These are phyloP conservation scores for Aspergillus heteromorphus DNA, from an alignment of 495 filamentous ascomycete genomes.

Conservation along the genomic window DNA sequence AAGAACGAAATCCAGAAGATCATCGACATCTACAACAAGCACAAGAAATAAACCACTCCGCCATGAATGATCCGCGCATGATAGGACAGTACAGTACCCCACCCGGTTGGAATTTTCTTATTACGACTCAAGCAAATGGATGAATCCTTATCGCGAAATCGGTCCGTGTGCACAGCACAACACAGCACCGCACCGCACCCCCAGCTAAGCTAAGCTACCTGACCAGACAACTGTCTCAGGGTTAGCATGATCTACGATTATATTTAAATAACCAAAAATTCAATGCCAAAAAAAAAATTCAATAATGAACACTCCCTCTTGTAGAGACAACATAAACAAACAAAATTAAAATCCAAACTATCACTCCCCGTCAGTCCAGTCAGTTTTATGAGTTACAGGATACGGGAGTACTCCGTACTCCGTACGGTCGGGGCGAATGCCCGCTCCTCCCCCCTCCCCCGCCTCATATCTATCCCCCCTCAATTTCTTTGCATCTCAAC, in stretches of 20 bases:
- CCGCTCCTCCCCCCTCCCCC: no score
- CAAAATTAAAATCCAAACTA: neutral
- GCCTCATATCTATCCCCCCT: no score
- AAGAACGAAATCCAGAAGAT: constrained; percentile 95
- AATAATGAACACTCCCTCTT: neutral
- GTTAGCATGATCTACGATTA: neutral
- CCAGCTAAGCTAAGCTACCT: no score
- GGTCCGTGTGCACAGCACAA: neutral
- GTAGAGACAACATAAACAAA: neutral
- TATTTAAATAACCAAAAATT: neutral
- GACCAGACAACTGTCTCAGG: neutral
- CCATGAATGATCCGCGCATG: neutral
- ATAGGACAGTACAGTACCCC: neutral
- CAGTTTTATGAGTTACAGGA: no score
- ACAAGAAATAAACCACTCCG: constrained; percentile 31
- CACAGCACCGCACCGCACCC: no score
- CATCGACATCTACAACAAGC: constrained; percentile 54
- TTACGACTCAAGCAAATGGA: neutral
- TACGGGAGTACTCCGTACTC: no score
- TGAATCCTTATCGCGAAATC: neutral
- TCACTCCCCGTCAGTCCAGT: no score
- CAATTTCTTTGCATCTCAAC: neutral
- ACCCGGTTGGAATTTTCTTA: neutral
- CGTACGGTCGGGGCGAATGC: no score
- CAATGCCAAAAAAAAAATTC: neutral